Evolutionary conservation across 805 yeast genomes (phyloP).

Genomic region (Starmerella riodocensis): DNA sequence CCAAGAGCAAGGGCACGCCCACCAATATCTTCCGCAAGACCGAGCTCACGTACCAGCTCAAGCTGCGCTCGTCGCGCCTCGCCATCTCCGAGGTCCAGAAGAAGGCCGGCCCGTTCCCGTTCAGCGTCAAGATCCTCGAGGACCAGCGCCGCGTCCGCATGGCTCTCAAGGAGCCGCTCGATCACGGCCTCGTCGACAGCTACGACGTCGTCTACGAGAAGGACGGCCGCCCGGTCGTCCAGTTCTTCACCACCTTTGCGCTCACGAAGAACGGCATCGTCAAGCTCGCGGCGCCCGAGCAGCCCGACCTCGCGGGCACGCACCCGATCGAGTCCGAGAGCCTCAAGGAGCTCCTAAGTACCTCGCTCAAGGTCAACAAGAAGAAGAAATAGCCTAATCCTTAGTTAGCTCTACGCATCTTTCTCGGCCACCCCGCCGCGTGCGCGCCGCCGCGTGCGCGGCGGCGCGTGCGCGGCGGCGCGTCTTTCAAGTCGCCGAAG

Average conservation of each 20-base stretch:
- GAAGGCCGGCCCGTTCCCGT: conserved; percentile 56
- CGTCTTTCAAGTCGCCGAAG: not conserved
- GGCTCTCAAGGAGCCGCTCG: conserved; percentile 59
- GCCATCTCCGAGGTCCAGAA: conserved; percentile 54
- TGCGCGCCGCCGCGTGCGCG: too few species aligned
- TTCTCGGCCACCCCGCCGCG: too few species aligned
- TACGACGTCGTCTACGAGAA: conserved; percentile 58
- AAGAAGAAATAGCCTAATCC: conserved; percentile 30
- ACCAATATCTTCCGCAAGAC: conserved; percentile 64
- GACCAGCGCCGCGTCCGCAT: conserved; percentile 61
- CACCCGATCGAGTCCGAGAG: conserved; percentile 40
- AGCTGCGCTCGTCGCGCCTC: conserved; percentile 56
- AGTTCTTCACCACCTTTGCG: conserved; percentile 62
- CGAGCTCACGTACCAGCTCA: conserved; percentile 49
- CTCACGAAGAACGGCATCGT: conserved; percentile 60
- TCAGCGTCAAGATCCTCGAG: conserved; percentile 48
- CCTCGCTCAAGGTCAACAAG: conserved; percentile 37
- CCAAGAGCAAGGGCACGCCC: conserved; percentile 42
- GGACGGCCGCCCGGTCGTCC: conserved; percentile 54
- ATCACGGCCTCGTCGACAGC: conserved; percentile 52
- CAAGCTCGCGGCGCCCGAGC: conserved; percentile 44
- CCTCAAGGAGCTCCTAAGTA: conserved; percentile 34
- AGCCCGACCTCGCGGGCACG: conserved; percentile 38
- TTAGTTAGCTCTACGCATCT: too few species aligned
- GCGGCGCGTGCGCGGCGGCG: not conserved